Conservation (phyloP, 805 yeast genomes). For the Zygosaccharomyces kombuchaensis region DNA sequence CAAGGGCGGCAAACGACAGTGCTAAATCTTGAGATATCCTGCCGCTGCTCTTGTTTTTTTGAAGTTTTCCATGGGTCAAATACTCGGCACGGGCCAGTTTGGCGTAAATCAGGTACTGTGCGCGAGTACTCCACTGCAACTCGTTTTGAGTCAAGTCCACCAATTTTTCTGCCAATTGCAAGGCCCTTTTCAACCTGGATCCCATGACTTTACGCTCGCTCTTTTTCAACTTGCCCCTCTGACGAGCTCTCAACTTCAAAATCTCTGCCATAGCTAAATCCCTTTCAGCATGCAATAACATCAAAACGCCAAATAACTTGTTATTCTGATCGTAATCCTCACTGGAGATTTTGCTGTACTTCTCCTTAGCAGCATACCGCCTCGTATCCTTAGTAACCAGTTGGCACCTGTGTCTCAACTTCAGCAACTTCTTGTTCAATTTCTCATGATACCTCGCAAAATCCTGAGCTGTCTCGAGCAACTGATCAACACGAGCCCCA, state of each 20-base stretch:
- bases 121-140: slow-evolving; percentile 31
- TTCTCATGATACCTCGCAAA: slow-evolving; percentile 63
- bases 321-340: slow-evolving; percentile 50
- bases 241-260: slow-evolving; percentile 29
- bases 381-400: slow-evolving; percentile 66
- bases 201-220: slow-evolving; percentile 45
- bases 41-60: slow-evolving; percentile 22
- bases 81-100: slow-evolving; percentile 50
- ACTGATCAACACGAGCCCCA: slow-evolving; percentile 56
- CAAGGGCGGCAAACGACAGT: slow-evolving; percentile 25
- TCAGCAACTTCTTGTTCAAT: slow-evolving; percentile 54
- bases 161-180: slow-evolving; percentile 42
- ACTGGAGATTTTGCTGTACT: slow-evolving; percentile 42
- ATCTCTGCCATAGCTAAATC: slow-evolving; percentile 40
- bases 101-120: slow-evolving; percentile 40
- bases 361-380: slow-evolving; percentile 48
- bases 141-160: slow-evolving; percentile 41
- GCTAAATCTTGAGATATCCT: slow-evolving; percentile 24
- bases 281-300: slow-evolving; percentile 72
- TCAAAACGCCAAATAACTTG: slow-evolving; percentile 49
- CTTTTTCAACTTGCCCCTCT: slow-evolving; percentile 31
- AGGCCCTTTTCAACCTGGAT: slow-evolving; percentile 66
- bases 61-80: slow-evolving; percentile 25
- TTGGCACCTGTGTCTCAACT: slow-evolving; percentile 59
- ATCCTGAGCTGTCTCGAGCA: slow-evolving; percentile 64